phyloP scores from a whole-genome alignment of 805 yeast genomes.

The Yueomyces sp. region DNA sequence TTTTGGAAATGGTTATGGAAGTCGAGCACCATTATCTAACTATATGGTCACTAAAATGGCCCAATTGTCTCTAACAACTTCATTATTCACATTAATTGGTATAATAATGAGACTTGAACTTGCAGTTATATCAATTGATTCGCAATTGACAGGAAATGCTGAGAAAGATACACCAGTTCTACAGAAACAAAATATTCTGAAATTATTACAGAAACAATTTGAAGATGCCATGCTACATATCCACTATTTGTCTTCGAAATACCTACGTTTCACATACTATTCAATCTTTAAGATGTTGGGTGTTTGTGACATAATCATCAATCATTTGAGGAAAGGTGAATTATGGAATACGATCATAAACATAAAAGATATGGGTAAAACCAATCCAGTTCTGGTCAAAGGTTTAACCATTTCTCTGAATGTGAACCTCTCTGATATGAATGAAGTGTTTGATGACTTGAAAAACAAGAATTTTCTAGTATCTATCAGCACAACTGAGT shows the following conservation, averaged over 20 bases:
- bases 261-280: slow-evolving; percentile 19
- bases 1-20: slow-evolving; percentile 11
- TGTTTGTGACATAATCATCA: slow-evolving; percentile 18
- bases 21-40: slow-evolving; percentile 9
- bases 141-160: slow-evolving; percentile 2
- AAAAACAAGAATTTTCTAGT: slow-evolving; percentile 10
- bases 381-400: slow-evolving; percentile 13
- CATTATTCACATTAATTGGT: slow-evolving; percentile 14
- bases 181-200: slow-evolving; percentile 11
- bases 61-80: slow-evolving; percentile 17
- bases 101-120: slow-evolving; percentile 16
- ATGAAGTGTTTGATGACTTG: slow-evolving; percentile 9
- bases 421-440: slow-evolving; percentile 11
- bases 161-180: slow-evolving; percentile 1
- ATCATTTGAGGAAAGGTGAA: slow-evolving; percentile 18
- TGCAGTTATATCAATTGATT: slow-evolving; percentile 10
- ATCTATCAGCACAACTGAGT: slow-evolving; percentile 4
- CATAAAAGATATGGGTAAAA: slow-evolving; percentile 8
- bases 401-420: slow-evolving; percentile 15
- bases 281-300: slow-evolving; percentile 21
- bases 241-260: slow-evolving; percentile 13
- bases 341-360: slow-evolving; percentile 12
- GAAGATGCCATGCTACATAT: slow-evolving; percentile 15
- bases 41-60: slow-evolving; percentile 16
- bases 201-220: slow-evolving; percentile 12